Base-by-base conservation (phyloP, 2,329 filamentous ascomycete genomes). In the Ceratocystis destructans region DNA sequence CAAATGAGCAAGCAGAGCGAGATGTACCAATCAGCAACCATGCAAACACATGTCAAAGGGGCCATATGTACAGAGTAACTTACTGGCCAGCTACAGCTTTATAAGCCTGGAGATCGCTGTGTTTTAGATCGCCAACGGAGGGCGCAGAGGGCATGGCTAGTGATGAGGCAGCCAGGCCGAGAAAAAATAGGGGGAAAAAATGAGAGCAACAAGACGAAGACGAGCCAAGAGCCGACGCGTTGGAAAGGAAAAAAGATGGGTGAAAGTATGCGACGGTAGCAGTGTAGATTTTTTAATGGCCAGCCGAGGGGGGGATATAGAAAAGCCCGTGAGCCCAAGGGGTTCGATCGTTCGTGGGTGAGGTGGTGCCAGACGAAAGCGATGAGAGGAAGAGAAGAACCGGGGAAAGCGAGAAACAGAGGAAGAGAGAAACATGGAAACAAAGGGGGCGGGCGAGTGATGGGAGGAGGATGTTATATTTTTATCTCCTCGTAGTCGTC, bases 21-120 rank as follows among this genome's bases (percentile, higher is more conserved):
- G 7, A 4, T 20, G 5, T 22, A 15, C 12, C 31, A 55, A 15
- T 20, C 45, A 55, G 45, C 48, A 53, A 25, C 28, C 20, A 33
- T 59, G 12, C 25, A 61, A 33, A 53, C 12, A 41, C 17, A 53
- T 28, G 44, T 31, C 7, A 64, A 17, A 25, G 10, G 15, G 10
- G 37, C 17, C 17, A 5, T 12, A 57, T 5, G 33, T 33, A 45
- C 10, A 45, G 17, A 48, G 37, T 12, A 41, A 83, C 88, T 81
- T 80, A 92, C 89, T 95, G 90, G 76, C 90, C 90, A 69, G 90
- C 90, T 69, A 91, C 90, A 63, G 87, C 89, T 72, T 90, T 81
- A 71, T 88, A 94, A 65, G 78, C 78, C 57, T 70, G 74, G 65
- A 69, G 64, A 67, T 70, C 69, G 66, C 70, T 61, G 61, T 64